Evolutionary conservation across 495 filamentous ascomycete genomes (phyloP).

Genomic region (Neurospora tetraspora): DNA sequence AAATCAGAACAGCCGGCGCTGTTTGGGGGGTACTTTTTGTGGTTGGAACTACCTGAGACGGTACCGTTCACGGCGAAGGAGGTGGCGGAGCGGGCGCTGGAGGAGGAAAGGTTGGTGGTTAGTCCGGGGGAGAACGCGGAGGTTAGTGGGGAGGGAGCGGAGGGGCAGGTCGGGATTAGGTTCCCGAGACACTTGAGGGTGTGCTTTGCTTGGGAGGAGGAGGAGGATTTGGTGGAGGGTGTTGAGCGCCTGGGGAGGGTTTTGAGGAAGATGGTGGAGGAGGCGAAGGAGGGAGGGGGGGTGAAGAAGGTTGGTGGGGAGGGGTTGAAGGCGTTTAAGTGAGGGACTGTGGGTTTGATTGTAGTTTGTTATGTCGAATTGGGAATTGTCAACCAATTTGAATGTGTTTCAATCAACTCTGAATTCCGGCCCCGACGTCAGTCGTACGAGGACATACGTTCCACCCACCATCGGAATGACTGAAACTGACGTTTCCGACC

Average conservation of each 20-base stretch:
- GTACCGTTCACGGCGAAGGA: constrained; percentile 34
- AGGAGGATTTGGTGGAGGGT: constrained; percentile 56
- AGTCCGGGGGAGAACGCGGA: constrained; percentile 57
- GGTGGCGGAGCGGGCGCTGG: constrained; percentile 44
- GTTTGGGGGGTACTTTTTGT: constrained; percentile 74
- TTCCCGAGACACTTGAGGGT: constrained; percentile 52
- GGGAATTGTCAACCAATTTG: background rate
- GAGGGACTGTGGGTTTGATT: background rate
- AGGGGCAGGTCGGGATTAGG: constrained; percentile 25
- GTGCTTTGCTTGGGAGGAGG: constrained; percentile 69
- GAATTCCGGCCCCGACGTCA: too few relatives aligned
- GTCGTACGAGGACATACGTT: too few relatives aligned
- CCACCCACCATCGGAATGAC: too few relatives aligned
- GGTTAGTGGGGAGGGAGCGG: constrained; percentile 46
- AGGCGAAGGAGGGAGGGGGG: background rate
- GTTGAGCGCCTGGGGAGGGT: constrained; percentile 50
- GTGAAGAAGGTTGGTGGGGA: background rate
- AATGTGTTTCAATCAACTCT: background rate
- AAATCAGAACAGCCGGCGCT: constrained; percentile 17
- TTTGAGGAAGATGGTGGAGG: constrained; percentile 14
- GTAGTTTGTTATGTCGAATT: background rate
- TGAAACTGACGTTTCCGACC: too few relatives aligned
- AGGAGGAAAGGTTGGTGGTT: constrained; percentile 52
- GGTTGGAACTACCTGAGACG: constrained; percentile 52
- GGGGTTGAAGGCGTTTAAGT: background rate